Percentiles rank a stretch among this genome's conserved stretches.
Conservation (phyloP, 805 yeast genomes). For the Ogataea philodendri region DNA sequence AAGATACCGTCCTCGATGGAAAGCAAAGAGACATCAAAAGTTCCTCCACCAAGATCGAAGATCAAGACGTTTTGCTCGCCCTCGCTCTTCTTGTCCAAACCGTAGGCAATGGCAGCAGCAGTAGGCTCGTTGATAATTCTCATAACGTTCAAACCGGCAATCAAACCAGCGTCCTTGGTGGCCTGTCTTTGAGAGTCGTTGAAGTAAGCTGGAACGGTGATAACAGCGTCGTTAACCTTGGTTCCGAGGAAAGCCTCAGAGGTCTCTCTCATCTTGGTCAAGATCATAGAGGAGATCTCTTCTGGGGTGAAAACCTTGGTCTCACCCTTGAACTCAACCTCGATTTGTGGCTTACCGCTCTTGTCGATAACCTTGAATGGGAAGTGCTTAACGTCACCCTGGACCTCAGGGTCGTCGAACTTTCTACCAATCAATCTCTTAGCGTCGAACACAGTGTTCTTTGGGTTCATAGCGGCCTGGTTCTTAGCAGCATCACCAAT, state of each 20-base stretch:
- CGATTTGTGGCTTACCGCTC: slow-evolving; percentile 64
- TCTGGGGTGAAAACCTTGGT: slow-evolving; percentile 69
- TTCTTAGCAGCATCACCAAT: slow-evolving; percentile 83
- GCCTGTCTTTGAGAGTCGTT: slow-evolving; percentile 82
- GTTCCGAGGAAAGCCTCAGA: slow-evolving; percentile 76
- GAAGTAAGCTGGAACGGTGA: slow-evolving; percentile 79
- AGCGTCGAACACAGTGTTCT: slow-evolving; percentile 78
- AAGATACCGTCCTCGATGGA: slow-evolving; percentile 95
- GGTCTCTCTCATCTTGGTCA: slow-evolving; percentile 79
- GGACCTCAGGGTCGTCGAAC: slow-evolving; percentile 72
- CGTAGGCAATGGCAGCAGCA: slow-evolving; percentile 99
- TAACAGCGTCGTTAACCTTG: slow-evolving; percentile 70
- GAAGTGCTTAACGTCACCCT: slow-evolving; percentile 90
- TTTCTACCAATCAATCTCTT: slow-evolving; percentile 81
- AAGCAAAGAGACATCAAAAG: slow-evolving; percentile 93
- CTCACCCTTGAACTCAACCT: slow-evolving; percentile 70
- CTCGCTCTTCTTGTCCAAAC: slow-evolving; percentile 68
- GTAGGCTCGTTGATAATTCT: slow-evolving; percentile 82
- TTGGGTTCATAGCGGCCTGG: slow-evolving; percentile 79
- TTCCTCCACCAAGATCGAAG: slow-evolving; percentile 98
- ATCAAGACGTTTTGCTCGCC: slow-evolving; percentile 90
- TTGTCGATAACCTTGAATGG: slow-evolving; percentile 70
- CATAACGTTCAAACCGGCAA: slow-evolving; percentile 74
- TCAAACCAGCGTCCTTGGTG: slow-evolving; percentile 79
- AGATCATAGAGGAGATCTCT: slow-evolving; percentile 74